These are phyloP conservation scores for Aspergillus clavatus DNA, from an alignment of 2,329 filamentous ascomycete genomes.

Conservation along the genomic window DNA sequence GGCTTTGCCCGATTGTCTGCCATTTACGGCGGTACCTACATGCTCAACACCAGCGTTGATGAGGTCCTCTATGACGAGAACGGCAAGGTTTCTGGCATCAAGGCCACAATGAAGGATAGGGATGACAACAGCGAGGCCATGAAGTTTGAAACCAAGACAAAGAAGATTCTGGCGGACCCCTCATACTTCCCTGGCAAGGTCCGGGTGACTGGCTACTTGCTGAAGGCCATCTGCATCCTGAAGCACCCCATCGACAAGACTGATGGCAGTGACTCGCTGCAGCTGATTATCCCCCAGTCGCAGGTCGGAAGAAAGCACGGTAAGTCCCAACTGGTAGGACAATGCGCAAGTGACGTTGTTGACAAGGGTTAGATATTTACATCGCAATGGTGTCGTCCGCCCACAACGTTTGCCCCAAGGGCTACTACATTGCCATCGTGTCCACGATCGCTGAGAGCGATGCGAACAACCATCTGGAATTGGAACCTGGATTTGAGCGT, in stretches of 20 bases:
- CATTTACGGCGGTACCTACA: constrained; percentile 98
- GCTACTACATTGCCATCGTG: constrained; percentile 98
- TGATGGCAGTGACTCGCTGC: constrained; percentile 79
- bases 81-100: constrained; percentile 87
- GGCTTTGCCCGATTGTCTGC: constrained; percentile 95
- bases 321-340: constrained; percentile 40
- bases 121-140: constrained; percentile 69
- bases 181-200: constrained; percentile 93
- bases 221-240: constrained; percentile 95
- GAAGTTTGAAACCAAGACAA: constrained; percentile 93
- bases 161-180: constrained; percentile 92
- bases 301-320: constrained; percentile 96
- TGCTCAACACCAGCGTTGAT: constrained; percentile 93
- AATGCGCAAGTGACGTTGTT: not conserved
- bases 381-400: constrained; percentile 91
- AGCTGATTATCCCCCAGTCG: constrained; percentile 96
- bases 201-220: constrained; percentile 78
- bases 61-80: constrained; percentile 75
- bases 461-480: constrained; percentile 92
- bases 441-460: constrained; percentile 91
- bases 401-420: constrained; percentile 98
- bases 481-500: constrained; percentile 85
- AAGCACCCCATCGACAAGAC: constrained; percentile 93
- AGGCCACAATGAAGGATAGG: constrained; percentile 89
- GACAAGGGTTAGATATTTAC: constrained; percentile 69